Evolutionary conservation across 768 basidiomycete species (phyloP), one percentile per base, ranked within the genome.

Genomic region (Pleurotus salmoneostramineus): DNA sequence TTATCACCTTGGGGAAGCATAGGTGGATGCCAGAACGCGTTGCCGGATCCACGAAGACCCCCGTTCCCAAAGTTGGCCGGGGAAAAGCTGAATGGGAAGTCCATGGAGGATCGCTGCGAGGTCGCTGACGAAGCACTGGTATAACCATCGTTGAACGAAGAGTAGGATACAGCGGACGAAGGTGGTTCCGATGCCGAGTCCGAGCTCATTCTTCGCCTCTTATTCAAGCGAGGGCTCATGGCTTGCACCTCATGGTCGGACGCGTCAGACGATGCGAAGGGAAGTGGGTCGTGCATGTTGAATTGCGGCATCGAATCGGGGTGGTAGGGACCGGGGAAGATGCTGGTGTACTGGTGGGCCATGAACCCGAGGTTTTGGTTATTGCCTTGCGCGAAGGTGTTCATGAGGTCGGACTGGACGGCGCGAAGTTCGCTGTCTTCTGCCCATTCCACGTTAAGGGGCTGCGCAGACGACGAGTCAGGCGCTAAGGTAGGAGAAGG

Each of bases 1-100:
- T 78, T 73, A 31, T 80, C 80, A 56, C 62, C 67, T 61, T 83
- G 81, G 3, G 82, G 74, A 62, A 88, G 77, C 80, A 88, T 87
- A 7, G 89, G 86, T 2, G 89, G 88, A 69, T 92, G 90, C 88
- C 89, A 91, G 64, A 88, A 87, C 6, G 86, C 81, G 61, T 81
- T 85, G 0, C 78, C 80, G 4, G 80, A 81, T 4, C 82, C 83
- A 12, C 84, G 74, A 32, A 85, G 71, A 43, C 52, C 52, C 3
- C 80, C 76, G n/a, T 77, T 79, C 42, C 81, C 78, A 40, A 62
- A 63, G 62, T 65, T 68, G 5, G 75, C 72, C 14, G 83, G 74
- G 65, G 80, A 86, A 12, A 66, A 71, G 62, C 74, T 77, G 69
- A 84, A 90, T 0, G 87, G 83, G 63, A 80, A 82, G n/a, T 91